Evolutionary conservation across 2,329 filamentous ascomycete species (phyloP).

Genomic region (Davidsoniella virescens): DNA sequence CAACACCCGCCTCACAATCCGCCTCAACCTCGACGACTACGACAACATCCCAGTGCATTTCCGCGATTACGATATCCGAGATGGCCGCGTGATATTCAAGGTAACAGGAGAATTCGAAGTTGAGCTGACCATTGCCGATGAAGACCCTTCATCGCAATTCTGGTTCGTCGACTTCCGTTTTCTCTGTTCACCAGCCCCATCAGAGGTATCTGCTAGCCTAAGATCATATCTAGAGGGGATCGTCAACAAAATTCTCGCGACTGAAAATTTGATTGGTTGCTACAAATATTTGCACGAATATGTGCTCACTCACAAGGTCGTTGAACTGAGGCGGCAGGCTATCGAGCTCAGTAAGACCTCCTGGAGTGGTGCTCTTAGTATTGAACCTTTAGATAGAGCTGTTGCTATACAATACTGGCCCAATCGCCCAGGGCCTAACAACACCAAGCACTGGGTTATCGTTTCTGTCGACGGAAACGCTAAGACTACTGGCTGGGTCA

Average conservation of each 20-base stretch:
- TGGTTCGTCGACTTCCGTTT: slow-evolving; percentile 91
- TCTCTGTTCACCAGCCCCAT: slow-evolving; percentile 54
- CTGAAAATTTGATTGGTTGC: slow-evolving; percentile 59
- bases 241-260: slow-evolving; percentile 54
- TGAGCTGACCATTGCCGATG: slow-evolving; percentile 77
- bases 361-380: slow-evolving; percentile 63
- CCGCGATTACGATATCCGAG: slow-evolving; percentile 58
- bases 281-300: slow-evolving; percentile 81
- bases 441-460: slow-evolving; percentile 78
- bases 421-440: slow-evolving; percentile 32
- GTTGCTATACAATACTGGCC: slow-evolving; percentile 87
- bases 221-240: slow-evolving; percentile 50
- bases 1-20: slow-evolving; percentile 66
- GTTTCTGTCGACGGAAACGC: slow-evolving; percentile 61
- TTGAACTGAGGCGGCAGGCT: slow-evolving; percentile 64
- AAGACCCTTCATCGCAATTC: slow-evolving; percentile 69
- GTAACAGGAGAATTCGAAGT: slow-evolving; percentile 80
- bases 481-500: slow-evolving; percentile 24
- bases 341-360: slow-evolving; percentile 47
- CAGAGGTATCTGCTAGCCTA: slow-evolving; percentile 43
- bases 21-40: slow-evolving; percentile 71
- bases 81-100: slow-evolving; percentile 79
- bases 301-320: slow-evolving; percentile 78
- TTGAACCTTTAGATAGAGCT: slow-evolving; percentile 66
- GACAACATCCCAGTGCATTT: slow-evolving; percentile 62